phyloP scores from a whole-genome alignment of 2,329 filamentous ascomycete genomes.

The Monosporascus cannonballus region DNA sequence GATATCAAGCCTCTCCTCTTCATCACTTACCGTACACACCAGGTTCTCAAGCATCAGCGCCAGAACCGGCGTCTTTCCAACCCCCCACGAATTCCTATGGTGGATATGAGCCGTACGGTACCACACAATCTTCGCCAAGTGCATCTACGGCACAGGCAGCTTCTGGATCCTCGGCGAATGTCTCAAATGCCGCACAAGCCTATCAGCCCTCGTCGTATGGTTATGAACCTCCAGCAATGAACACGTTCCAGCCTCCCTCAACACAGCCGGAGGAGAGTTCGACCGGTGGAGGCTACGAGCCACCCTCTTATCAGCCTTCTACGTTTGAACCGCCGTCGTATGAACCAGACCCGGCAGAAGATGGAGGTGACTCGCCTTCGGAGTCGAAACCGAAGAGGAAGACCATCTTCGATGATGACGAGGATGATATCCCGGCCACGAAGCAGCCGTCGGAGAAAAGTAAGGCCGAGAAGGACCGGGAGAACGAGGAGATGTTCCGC shows the following conservation, averaged over 20 bases:
- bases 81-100: conserved; percentile 17
- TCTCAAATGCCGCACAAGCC: conserved; percentile 12
- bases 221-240: conserved; percentile 42
- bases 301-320: conserved; percentile 56
- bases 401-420: conserved; percentile 76
- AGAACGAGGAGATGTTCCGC: conserved; percentile 79
- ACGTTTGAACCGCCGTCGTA: conserved; percentile 53
- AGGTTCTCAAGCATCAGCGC: conserved; percentile 13
- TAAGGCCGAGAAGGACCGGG: conserved; percentile 64
- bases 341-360: conserved; percentile 43
- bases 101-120: conserved; percentile 21
- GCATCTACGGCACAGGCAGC: conserved; percentile 5
- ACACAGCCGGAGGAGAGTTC: conserved; percentile 22
- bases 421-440: conserved; percentile 55
- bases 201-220: conserved; percentile 45
- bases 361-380: conserved; percentile 40
- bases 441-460: conserved; percentile 51
- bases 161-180: conserved; percentile 7
- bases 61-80: conserved; percentile 9
- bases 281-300: conserved; percentile 47
- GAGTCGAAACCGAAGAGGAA: conserved; percentile 64
- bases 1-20: conserved; percentile 22
- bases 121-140: conserved; percentile 9
- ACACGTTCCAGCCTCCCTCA: conserved; percentile 24
- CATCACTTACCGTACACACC: not conserved